These are phyloP conservation scores for Sporothrix inflata DNA, from an alignment of 2,329 filamentous ascomycete genomes.

Conservation along the genomic window DNA sequence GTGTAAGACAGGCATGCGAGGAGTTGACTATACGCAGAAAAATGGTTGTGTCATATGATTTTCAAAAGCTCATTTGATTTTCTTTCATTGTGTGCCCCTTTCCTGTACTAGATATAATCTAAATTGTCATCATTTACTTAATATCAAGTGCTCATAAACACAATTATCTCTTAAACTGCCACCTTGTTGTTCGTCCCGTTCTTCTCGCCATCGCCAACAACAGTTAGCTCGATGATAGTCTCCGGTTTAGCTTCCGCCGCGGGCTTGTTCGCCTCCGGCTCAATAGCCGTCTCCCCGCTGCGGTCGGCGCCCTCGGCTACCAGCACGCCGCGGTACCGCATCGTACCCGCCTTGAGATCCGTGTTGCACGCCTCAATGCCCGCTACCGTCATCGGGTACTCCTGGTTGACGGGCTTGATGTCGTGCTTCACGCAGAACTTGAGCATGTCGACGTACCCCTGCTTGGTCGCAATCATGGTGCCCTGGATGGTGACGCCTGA, in stretches of 20 bases:
- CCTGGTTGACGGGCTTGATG: conserved; percentile 60
- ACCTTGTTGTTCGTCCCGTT: background rate
- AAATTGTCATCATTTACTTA: background rate
- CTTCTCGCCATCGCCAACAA: background rate
- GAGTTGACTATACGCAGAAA: background rate
- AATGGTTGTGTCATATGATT: background rate
- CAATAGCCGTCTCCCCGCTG: background rate
- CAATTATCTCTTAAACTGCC: too few species aligned
- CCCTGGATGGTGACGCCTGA: conserved; percentile 59
- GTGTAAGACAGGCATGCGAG: background rate
- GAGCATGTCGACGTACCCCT: conserved; percentile 66
- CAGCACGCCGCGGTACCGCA: conserved; percentile 54
- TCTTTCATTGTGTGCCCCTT: background rate
- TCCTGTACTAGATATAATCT: background rate
- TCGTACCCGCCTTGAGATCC: conserved; percentile 60
- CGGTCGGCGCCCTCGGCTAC: conserved; percentile 36
- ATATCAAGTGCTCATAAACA: background rate
- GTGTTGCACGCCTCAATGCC: conserved; percentile 54
- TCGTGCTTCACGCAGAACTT: conserved; percentile 60
- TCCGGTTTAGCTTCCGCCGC: background rate
- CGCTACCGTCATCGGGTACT: conserved; percentile 58
- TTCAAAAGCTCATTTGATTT: conserved; percentile 12
- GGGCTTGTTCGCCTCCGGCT: background rate
- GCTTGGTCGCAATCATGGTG: conserved; percentile 52
- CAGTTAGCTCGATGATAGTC: background rate